Base-by-base conservation (phyloP, 768 basidiomycete genomes). In the Leucocoprinus leucothites region DNA sequence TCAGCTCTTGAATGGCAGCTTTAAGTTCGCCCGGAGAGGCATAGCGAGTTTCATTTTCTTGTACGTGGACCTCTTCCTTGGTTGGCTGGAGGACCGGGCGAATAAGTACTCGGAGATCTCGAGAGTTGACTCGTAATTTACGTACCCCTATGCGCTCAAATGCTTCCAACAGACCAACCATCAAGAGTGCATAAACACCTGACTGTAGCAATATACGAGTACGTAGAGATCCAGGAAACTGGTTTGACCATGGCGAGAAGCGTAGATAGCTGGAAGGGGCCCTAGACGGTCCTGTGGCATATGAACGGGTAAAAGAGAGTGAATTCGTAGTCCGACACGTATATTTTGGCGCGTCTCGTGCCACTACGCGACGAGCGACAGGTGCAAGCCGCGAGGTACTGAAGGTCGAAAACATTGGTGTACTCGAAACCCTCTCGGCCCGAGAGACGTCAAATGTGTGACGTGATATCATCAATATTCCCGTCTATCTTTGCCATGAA, bases 1-100 rank as follows among this genome's bases (percentile, higher is more conserved):
- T 72, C 28, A 89, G 71, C 58, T 86, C 81, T 14, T 71, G 63
- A 16, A 87, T 86, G 9, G 85, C 84, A 19, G 67, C 59, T 60
- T 71, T 57, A 18, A 85, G 58, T 57, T 84, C 81, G 36, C 71
- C 58, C 3, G 68, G 70, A 16, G 78, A 72, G 7, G 79, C 84
- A 58, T 85, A 84, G 18, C 54, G 58, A 6, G 60, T 61, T 16
- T 38, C 42, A 24, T 54, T 16, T 16, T 41, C 48, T 45, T 34
- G 6, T 16, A 4, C 16, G 5, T 14, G 40, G 18, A n/a, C 16
- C 14, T 31, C 25, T 46, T 31, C 31, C 31, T 46, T 46, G 26
- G 6, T 28, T 24, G 24, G 13, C 28, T 9, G 9, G 25, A 25
- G 24, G 25, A 44, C 14, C 25, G n/a, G 26, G 4, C 25, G 4